A percentile compares a stretch with the other conserved stretches of the same genome.
Conservation (phyloP, 2,329 filamentous ascomycete genomes). For the Pestalotiopsis sp. region DNA sequence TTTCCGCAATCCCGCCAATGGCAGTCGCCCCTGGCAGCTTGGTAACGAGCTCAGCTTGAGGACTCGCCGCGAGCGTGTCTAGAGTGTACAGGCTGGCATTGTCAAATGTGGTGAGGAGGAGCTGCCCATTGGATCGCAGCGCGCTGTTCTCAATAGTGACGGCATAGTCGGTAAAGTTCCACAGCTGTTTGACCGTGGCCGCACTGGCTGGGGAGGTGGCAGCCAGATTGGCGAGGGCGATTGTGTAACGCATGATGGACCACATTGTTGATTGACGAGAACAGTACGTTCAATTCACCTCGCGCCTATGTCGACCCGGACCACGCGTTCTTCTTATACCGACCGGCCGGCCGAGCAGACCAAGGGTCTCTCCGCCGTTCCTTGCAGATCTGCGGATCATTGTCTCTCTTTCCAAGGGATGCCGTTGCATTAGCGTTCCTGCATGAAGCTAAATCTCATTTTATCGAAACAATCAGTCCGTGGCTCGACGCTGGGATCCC, state of each 20-base stretch:
- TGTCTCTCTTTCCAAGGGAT: not conserved
- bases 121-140: slow-evolving; percentile 1
- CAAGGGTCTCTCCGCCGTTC: not conserved
- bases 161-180: slow-evolving; percentile 5
- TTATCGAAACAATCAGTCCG: not conserved
- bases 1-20: slow-evolving; percentile 4
- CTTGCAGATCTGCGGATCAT: not conserved
- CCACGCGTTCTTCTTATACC: not conserved
- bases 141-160: slow-evolving; percentile 12
- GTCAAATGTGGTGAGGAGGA: slow-evolving; percentile 10
- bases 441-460: not conserved
- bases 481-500: not conserved
- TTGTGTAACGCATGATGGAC: not conserved
- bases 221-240: not conserved
- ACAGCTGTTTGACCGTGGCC: not conserved
- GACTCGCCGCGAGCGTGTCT: not conserved
- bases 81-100: slow-evolving; percentile 9
- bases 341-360: not conserved
- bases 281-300: not conserved
- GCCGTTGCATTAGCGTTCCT: not conserved
- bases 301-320: not conserved
- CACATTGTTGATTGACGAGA: no score
- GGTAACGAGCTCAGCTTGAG: not conserved
- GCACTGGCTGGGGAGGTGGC: not conserved
- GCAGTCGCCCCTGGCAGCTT: slow-evolving; percentile 3